A percentile compares a stretch with the other conserved stretches of the same genome.
Evolutionary conservation across 805 yeast genomes (phyloP).

Genomic region (Lipomyces mesembrius): DNA sequence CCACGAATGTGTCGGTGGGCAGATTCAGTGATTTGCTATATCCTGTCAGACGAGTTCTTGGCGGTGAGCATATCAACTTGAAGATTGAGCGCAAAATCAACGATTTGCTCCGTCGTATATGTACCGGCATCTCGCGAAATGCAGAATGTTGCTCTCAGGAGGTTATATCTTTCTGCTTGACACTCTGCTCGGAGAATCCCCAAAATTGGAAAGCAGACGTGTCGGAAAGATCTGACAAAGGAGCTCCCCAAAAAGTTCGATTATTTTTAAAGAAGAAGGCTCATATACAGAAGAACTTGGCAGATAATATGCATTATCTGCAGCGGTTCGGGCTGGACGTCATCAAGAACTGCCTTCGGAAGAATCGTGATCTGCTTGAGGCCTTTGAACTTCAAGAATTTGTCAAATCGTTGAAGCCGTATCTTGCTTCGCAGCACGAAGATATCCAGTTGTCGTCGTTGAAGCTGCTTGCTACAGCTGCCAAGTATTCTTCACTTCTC

Average conservation of each 20-base stretch:
- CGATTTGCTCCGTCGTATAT: constrained; percentile 74
- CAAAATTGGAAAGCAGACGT: constrained; percentile 35
- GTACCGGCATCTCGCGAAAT: constrained; percentile 80
- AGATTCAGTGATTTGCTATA: constrained; percentile 61
- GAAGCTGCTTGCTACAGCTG: constrained; percentile 31
- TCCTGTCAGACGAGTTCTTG: constrained; percentile 67
- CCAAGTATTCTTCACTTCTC: constrained; percentile 58
- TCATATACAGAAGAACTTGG: constrained; percentile 56
- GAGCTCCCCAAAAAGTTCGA: constrained; percentile 7
- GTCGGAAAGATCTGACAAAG: constrained; percentile 44
- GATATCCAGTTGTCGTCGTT: constrained; percentile 72
- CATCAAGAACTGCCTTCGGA: constrained; percentile 69
- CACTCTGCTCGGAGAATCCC: constrained; percentile 51
- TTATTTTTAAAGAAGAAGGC: constrained; percentile 53
- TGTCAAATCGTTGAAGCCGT: constrained; percentile 67
- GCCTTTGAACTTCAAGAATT: constrained; percentile 70
- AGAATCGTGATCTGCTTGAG: constrained; percentile 63
- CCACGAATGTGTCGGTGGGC: constrained; percentile 64
- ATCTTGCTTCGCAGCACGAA: constrained; percentile 70
- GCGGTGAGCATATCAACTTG: constrained; percentile 66
- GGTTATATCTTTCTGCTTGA: constrained; percentile 72
- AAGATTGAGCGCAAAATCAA: constrained; percentile 76
- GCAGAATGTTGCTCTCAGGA: constrained; percentile 59
- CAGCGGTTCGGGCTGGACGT: constrained; percentile 79
- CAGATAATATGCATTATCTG: constrained; percentile 62